A percentile compares a stretch with the other conserved stretches of the same genome.
phyloP scores from a whole-genome alignment of 768 basidiomycete genomes.

The Tricholoma sp. region DNA sequence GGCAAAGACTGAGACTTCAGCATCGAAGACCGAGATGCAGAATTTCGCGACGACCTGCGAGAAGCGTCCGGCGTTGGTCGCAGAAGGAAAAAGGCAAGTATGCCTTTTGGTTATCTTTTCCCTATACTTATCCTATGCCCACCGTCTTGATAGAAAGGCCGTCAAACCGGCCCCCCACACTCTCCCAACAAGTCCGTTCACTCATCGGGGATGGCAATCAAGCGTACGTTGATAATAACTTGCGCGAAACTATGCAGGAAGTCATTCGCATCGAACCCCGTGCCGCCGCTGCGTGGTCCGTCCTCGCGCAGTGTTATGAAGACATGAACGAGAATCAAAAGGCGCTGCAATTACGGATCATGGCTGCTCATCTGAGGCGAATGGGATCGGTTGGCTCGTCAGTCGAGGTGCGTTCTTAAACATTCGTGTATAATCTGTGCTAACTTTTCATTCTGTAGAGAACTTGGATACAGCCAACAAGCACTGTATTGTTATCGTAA shows the following conservation, averaged over 20 bases:
- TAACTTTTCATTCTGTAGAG: slow-evolving; percentile 31
- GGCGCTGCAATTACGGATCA: slow-evolving; percentile 77
- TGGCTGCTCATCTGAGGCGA: slow-evolving; percentile 86
- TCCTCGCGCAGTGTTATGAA: slow-evolving; percentile 78
- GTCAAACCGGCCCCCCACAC: slow-evolving; percentile 41
- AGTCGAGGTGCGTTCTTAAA: slow-evolving; percentile 52
- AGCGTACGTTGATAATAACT: slow-evolving; percentile 70
- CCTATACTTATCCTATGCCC: too few relatives aligned
- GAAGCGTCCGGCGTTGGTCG: slow-evolving; percentile 70
- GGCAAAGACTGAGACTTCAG: slow-evolving; percentile 68
- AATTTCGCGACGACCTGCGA: slow-evolving; percentile 70
- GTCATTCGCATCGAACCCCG: slow-evolving; percentile 92
- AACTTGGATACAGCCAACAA: slow-evolving; percentile 72
- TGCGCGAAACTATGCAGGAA: slow-evolving; percentile 77
- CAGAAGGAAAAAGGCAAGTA: slow-evolving; percentile 37
- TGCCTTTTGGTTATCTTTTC: not conserved
- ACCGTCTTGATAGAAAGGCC: slow-evolving; percentile 32
- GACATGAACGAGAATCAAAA: slow-evolving; percentile 65
- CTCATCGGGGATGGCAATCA: slow-evolving; percentile 86
- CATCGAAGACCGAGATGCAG: slow-evolving; percentile 60
- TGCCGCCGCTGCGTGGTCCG: slow-evolving; percentile 79
- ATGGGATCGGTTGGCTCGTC: slow-evolving; percentile 76
- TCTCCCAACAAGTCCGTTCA: slow-evolving; percentile 66
- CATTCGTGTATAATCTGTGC: not conserved
- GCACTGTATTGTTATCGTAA: slow-evolving; percentile 91